Base-by-base conservation (phyloP, 805 yeast genomes). In the Sugiyamaella marilandica region DNA sequence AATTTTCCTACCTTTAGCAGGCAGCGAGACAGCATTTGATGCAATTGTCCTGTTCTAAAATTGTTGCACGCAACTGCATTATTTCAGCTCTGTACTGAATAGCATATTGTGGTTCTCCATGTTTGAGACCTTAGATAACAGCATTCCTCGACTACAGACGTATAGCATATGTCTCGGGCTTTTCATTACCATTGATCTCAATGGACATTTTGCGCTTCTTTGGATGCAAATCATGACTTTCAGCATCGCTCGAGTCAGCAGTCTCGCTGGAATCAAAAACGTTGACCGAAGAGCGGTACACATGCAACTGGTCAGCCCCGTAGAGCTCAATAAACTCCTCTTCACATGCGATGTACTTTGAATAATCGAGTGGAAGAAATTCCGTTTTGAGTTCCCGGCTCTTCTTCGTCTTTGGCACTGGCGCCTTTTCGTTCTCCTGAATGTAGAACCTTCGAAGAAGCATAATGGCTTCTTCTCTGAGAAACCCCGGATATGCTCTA, bases 361-460 rank as follows among this genome's bases (percentile, higher is more conserved):
- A 57, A 73, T 85, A 87, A 7, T 75, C 69, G n/a, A 87, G 62
- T 0, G 71, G 70, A 78, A 85, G 54, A 82, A 75, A 59, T 18
- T 68, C 54, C 70, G 80, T 66, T 84, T 81, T 66, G 79, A 73
- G 65, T 13, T 65, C 65, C 13, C 77, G 57, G 32, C 63, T 82
- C 67, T 84, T 84, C 65, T 91, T 91, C 19, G 77, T 72, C 61
- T 86, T 81, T 2, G 95, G 91, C 24, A 69, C 76, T 0, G 98
- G 99, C 0, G 97, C 96, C 44, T 82, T 79, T 29, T 80, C 84
- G 68, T 94, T 94, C 64, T 90, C 95, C 64, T 80, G 83, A 8
- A 91, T 78, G 66, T 94, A 94, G 68, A 94, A 94, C 64, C 81
- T 79, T 53, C 99, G 75, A 41, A 94, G 71, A 44, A 94, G 67